phyloP scores from a whole-genome alignment of 176 grass and related monocot genomes.

The Cocos nucifera region DNA sequence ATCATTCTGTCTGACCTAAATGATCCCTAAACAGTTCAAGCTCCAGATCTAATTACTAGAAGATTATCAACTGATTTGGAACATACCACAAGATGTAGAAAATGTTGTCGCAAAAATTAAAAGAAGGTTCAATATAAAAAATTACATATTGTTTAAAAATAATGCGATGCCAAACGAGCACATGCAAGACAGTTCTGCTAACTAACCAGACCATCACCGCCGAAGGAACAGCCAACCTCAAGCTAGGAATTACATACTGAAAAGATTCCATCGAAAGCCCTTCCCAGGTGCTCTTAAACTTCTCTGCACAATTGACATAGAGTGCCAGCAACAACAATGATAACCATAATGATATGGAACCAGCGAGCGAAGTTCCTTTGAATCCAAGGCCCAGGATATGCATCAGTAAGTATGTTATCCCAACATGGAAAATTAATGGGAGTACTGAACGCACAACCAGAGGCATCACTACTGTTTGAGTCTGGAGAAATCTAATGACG shows the following conservation, averaged over 20 bases:
- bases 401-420: conserved; percentile 36
- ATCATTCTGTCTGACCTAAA: no score
- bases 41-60: no score
- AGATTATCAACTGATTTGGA: no score
- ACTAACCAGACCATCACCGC: conserved; percentile 93
- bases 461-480: conserved; percentile 47
- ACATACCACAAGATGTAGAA: no score
- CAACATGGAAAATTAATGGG: conserved; percentile 46
- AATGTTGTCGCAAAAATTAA: no score
- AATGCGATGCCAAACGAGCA: no score
- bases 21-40: no score
- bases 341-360: conserved; percentile 24
- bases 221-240: conserved; percentile 72
- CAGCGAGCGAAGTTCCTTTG: conserved; percentile 43
- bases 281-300: conserved; percentile 49
- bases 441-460: conserved; percentile 57
- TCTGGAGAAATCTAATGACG: conserved; percentile 71
- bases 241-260: conserved; percentile 41
- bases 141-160: no score
- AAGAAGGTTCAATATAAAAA: no score
- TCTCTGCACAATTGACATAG: conserved; percentile 36
- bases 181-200: no score
- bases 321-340: conserved; percentile 46
- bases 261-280: conserved; percentile 62
- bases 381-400: conserved; percentile 51